These are phyloP conservation scores for Solanum ahanhuiri DNA, from an alignment of 257 asterid species.

Conservation along the genomic window DNA sequence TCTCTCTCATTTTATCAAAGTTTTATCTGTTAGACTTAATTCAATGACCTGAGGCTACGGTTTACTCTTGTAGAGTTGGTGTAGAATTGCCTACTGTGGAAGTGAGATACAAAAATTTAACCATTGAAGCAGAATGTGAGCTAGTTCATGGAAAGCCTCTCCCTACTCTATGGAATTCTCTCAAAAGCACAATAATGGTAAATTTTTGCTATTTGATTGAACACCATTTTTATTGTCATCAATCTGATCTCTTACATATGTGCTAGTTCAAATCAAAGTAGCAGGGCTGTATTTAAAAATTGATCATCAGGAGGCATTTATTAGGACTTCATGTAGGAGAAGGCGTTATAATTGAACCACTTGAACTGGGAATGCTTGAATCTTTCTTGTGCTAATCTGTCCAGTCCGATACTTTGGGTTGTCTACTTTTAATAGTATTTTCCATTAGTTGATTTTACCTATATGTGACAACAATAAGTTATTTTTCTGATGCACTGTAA, in stretches of 20 bases:
- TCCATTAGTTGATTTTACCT: background rate
- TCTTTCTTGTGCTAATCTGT: background rate
- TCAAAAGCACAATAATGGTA: constrained; percentile 42
- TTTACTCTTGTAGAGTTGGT: constrained; percentile 39
- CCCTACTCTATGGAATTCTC: constrained; percentile 65
- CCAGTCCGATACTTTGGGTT: background rate
- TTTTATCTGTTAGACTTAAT: background rate
- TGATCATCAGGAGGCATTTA: background rate
- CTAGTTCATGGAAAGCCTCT: constrained; percentile 66
- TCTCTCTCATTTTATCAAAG: background rate
- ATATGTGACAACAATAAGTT: background rate
- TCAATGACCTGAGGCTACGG: background rate
- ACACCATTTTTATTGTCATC: background rate
- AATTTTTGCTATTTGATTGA: background rate
- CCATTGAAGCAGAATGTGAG: constrained; percentile 52
- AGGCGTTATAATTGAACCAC: background rate
- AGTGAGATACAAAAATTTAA: constrained; percentile 38
- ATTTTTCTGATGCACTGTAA: background rate
- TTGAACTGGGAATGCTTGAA: background rate
- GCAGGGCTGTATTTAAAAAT: background rate
- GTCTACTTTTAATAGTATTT: background rate
- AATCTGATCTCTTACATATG: background rate
- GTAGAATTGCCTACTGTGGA: constrained; percentile 49
- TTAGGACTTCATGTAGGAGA: background rate
- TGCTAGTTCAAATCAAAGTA: background rate